Percentiles rank a stretch among this genome's conserved stretches.
Evolutionary conservation across 108 stramenopile genomes (phyloP).

Genomic region (Pseudonitzschia multistriata): DNA sequence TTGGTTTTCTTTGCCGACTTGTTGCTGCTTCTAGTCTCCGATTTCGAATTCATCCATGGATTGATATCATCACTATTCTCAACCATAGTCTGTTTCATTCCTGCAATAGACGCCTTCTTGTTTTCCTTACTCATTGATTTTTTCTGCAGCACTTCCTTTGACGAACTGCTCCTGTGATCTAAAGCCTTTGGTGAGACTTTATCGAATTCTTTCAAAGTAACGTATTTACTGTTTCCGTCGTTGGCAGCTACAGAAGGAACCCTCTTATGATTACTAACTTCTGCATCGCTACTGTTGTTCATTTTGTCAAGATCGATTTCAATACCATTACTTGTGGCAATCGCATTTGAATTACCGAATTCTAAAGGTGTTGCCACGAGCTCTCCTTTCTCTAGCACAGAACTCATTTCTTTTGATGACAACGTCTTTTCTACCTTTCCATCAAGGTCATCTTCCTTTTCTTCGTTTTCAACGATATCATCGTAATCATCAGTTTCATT

Average conservation of each 20-base stretch:
- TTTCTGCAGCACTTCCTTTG: neutral
- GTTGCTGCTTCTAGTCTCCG: neutral
- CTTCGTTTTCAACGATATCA: constrained; percentile 33
- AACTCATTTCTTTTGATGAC: constrained; percentile 66
- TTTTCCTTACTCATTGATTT: constrained; percentile 5
- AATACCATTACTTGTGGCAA: constrained; percentile 44
- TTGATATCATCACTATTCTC: constrained; percentile 25
- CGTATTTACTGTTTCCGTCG: constrained; percentile 8
- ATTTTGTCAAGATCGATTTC: constrained; percentile 24
- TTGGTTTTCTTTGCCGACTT: constrained; percentile 4
- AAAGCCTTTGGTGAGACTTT: neutral
- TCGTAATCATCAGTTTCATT: constrained; percentile 51
- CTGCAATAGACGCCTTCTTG: constrained; percentile 8
- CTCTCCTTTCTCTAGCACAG: constrained; percentile 67
- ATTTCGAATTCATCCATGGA: constrained; percentile 25
- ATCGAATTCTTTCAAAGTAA: constrained; percentile 7
- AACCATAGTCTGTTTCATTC: neutral
- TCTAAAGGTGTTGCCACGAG: constrained; percentile 70
- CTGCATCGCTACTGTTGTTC: constrained; percentile 31
- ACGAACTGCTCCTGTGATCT: constrained; percentile 4
- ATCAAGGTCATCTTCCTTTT: constrained; percentile 32
- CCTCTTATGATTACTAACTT: neutral
- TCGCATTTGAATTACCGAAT: constrained; percentile 71
- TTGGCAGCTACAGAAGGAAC: neutral
- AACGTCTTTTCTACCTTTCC: constrained; percentile 51